Evolutionary conservation across 2,329 filamentous ascomycete species (phyloP).

Genomic region (Sclerotinia sclerotiorum): DNA sequence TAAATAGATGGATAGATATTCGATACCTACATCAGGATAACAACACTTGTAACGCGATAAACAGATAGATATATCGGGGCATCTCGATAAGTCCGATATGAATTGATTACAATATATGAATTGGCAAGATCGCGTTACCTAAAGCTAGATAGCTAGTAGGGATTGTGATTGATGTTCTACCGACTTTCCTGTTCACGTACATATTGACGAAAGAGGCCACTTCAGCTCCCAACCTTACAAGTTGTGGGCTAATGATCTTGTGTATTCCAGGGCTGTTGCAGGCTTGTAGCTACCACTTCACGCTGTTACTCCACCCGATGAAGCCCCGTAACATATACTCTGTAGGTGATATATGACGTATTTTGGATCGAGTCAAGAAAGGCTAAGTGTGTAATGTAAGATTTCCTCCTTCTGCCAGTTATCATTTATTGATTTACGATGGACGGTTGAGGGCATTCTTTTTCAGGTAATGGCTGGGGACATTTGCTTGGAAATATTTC

Average conservation of each 20-base stretch:
- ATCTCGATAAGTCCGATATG: not conserved
- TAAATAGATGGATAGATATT: too few species aligned
- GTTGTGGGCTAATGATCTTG: too few species aligned
- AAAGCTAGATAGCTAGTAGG: not conserved
- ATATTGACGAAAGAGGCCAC: not conserved
- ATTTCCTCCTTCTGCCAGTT: too few species aligned
- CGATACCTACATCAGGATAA: not conserved
- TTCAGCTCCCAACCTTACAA: too few species aligned
- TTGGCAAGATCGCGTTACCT: constrained; percentile 5
- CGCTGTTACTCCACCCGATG: not conserved
- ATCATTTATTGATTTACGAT: too few species aligned
- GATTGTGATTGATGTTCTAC: not conserved
- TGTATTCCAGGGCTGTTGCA: not conserved
- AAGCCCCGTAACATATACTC: not conserved
- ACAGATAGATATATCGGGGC: not conserved
- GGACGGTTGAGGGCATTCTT: constrained; percentile 1
- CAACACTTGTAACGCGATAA: not conserved
- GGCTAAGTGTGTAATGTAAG: not conserved
- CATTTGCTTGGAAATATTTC: not conserved
- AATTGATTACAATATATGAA: not conserved
- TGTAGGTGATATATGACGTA: constrained; percentile 16
- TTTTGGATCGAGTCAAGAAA: not conserved
- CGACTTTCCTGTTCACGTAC: not conserved
- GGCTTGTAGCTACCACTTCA: not conserved
- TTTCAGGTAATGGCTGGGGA: not conserved